These are phyloP conservation scores for Nepenthes mirabilis DNA, from an alignment of 148 eudicot species.

Conservation along the genomic window DNA sequence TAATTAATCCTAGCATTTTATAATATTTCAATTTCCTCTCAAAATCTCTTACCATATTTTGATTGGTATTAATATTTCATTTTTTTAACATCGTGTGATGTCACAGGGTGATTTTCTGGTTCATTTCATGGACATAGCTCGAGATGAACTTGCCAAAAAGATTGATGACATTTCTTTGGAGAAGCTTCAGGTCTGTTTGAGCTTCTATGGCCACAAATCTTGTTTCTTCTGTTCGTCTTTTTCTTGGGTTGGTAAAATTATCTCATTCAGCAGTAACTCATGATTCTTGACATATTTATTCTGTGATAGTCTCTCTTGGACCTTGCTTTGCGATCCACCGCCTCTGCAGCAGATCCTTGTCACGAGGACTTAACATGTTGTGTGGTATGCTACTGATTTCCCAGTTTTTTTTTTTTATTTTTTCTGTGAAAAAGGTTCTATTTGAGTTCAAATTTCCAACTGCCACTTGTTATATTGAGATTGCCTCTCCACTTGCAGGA, in stretches of 20 bases:
- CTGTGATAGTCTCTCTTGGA: constrained; percentile 73
- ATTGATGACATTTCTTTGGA: constrained; percentile 80
- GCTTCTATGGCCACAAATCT: neutral
- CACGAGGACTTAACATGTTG: constrained; percentile 92
- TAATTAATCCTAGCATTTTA: too few relatives aligned
- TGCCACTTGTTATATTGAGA: constrained; percentile 4
- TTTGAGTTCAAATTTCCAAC: neutral
- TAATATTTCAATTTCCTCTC: too few relatives aligned
- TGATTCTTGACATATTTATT: constrained; percentile 9
- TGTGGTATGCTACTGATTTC: constrained; percentile 49
- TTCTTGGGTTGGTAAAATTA: neutral
- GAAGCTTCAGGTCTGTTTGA: constrained; percentile 73
- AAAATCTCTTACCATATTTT: neutral
- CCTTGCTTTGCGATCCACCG: constrained; percentile 92
- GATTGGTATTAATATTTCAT: neutral
- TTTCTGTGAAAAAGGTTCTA: neutral
- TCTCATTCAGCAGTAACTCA: neutral
- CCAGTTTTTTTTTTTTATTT: neutral
- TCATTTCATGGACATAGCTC: constrained; percentile 98
- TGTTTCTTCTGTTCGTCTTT: constrained; percentile 1
- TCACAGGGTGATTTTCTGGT: constrained; percentile 94
- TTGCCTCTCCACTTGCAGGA: constrained; percentile 41
- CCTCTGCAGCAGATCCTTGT: constrained; percentile 94
- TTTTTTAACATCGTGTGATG: neutral
- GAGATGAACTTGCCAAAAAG: constrained; percentile 78